Evolutionary conservation across 371 early-diverging fungal genomes (phyloP).

Genomic region (Mucor mucedo): DNA sequence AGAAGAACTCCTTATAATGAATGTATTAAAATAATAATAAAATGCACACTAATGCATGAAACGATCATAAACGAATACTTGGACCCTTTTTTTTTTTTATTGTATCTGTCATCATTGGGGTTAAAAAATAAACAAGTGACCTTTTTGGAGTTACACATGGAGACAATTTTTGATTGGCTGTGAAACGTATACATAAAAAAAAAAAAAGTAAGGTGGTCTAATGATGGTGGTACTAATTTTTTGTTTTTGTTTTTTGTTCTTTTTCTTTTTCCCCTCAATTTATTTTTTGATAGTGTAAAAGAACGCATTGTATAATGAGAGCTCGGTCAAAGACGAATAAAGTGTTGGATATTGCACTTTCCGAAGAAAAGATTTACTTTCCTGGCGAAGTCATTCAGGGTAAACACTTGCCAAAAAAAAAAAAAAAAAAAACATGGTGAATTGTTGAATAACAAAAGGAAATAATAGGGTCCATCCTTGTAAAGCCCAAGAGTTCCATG

Average conservation of each 20-base stretch:
- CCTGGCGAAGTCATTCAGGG: conserved; percentile 43
- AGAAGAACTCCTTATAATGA: too few relatives aligned
- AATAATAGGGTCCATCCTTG: conserved; percentile 39
- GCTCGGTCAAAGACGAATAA: conserved; percentile 23
- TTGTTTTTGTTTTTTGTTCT: background rate
- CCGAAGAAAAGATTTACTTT: conserved; percentile 39
- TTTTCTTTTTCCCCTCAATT: background rate
- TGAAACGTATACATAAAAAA: background rate
- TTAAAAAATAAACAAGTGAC: too few relatives aligned
- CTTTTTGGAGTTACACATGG: too few relatives aligned
- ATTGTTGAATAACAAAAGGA: background rate
- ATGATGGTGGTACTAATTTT: too few relatives aligned
- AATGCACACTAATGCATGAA: too few relatives aligned
- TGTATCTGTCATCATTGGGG: background rate
- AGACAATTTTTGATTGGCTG: too few relatives aligned
- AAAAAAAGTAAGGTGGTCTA: too few relatives aligned
- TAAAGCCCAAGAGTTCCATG: conserved; percentile 48
- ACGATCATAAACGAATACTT: too few relatives aligned
- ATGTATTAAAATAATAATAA: too few relatives aligned
- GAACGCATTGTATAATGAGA: conserved; percentile 1
- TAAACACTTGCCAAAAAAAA: conserved; percentile 6
- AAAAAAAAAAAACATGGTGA: background rate
- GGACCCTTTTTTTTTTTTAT: too few relatives aligned
- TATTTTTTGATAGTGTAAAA: background rate
- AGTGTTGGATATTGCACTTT: conserved; percentile 29